Percentiles rank a stretch among this genome's conserved stretches.
Conservation (phyloP, 2,329 filamentous ascomycete genomes). For the Aspergillus sp. region DNA sequence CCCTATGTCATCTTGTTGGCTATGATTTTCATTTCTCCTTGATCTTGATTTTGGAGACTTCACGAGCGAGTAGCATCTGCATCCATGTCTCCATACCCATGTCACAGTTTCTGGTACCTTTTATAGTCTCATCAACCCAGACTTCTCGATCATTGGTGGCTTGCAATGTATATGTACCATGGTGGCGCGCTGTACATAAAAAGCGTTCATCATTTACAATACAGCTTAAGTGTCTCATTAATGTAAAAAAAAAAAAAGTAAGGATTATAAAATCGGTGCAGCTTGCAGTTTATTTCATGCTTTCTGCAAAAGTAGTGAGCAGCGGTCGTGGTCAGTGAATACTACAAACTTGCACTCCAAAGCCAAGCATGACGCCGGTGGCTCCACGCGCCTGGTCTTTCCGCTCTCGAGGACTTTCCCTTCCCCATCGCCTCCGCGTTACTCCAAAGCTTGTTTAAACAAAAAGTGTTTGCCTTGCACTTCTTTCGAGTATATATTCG, state of each 20-base stretch:
- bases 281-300: background rate
- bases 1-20: constrained; percentile 18
- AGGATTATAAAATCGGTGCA: background rate
- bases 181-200: constrained; percentile 34
- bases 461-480: background rate
- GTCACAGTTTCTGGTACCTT: constrained; percentile 21
- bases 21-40: constrained; percentile 20
- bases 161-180: constrained; percentile 32
- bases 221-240: constrained; percentile 18
- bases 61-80: constrained; percentile 20
- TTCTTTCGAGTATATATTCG: background rate
- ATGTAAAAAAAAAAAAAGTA: background rate
- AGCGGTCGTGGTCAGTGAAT: background rate
- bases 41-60: constrained; percentile 20
- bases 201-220: constrained; percentile 24
- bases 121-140: constrained; percentile 20
- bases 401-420: background rate
- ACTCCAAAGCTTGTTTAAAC: background rate
- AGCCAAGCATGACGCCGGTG: background rate
- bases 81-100: constrained; percentile 21
- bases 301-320: background rate
- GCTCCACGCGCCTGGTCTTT: background rate
- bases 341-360: background rate
- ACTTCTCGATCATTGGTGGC: constrained; percentile 20
- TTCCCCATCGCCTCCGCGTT: background rate